Evolutionary conservation across 1,284 basidiomycete genomes (phyloP), one percentile per base, ranked within the genome.

Genomic region (Exobasidium rhododendri): DNA sequence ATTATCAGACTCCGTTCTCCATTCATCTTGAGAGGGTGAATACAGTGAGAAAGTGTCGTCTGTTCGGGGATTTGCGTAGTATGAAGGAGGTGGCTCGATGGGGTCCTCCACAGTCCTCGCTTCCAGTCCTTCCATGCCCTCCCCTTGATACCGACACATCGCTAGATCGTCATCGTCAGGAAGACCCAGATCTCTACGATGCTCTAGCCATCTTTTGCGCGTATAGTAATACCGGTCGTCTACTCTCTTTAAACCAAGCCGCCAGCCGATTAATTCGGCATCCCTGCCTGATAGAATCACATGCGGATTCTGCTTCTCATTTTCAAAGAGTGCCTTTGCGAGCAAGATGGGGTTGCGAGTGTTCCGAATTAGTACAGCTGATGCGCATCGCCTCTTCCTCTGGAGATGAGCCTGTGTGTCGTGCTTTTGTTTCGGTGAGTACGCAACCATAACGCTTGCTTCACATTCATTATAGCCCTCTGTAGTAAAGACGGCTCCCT

Each of bases 281-380:
- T 84, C 82, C 1, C 75, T 31, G 1, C 88, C 89, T 3, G 89
- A 89, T 61, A 91, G 81, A 79, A 90, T 86, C 0, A 86, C 82
- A 72, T 92, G 90, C 0, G 86, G 86, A 3, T 82, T 85, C 20
- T 82, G 72, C 7, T 78, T 68, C 0, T 88, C 88, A 6, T 85
- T 80, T 31, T 91, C 84, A 70, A 91, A 90, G 50, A 91, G 82
- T 1, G 84, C 83, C 17, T 87, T 85, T 13, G 84, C 86, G 56
- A 91, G 85, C 56, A 86, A 82, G 30, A 87, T 89, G 0, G 90
- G 90, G 71, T 92, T 91, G 65, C 85, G 86, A 17, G 85, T 83
- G 56, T 82, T 85, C 0, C 86, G 86, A 28, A 91, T 81, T 28
- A 91, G 85, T 0, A 89, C 86, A 17, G 86, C 75, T 0, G 86